These are phyloP conservation scores for Plasmodium chabaudi DNA, from an alignment of 169 alveolate species.

Conservation along the genomic window DNA sequence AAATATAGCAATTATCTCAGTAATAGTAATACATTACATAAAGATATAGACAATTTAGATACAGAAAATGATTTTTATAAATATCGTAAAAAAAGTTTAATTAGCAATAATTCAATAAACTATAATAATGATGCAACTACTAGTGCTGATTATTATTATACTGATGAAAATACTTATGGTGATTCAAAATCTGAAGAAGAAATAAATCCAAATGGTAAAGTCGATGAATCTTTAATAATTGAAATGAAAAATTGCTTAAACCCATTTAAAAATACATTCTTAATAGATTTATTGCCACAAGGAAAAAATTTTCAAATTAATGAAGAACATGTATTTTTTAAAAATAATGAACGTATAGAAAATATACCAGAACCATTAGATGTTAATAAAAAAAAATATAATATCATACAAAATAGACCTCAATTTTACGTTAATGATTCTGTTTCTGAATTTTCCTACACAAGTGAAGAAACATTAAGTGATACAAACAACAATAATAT, in stretches of 20 bases:
- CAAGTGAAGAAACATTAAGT: slow-evolving; percentile 67
- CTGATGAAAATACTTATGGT: neutral
- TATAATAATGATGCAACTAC: slow-evolving; percentile 1
- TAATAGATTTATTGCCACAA: slow-evolving; percentile 73
- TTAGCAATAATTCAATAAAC: neutral
- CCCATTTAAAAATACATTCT: slow-evolving; percentile 69
- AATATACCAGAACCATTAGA: slow-evolving; percentile 74
- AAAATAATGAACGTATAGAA: slow-evolving; percentile 75
- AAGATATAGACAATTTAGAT: neutral
- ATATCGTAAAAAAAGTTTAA: neutral
- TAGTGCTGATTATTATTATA: neutral
- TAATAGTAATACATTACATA: neutral
- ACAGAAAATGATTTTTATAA: slow-evolving; percentile 3
- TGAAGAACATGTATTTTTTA: slow-evolving; percentile 66
- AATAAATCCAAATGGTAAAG: slow-evolving; percentile 13
- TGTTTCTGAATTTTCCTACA: slow-evolving; percentile 64
- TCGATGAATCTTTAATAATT: slow-evolving; percentile 53
- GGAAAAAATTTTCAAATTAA: slow-evolving; percentile 74
- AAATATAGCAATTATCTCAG: too few relatives aligned
- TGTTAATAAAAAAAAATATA: slow-evolving; percentile 70
- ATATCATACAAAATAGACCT: slow-evolving; percentile 69
- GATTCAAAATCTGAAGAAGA: slow-evolving; percentile 14
- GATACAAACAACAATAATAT: slow-evolving; percentile 19
- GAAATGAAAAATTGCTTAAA: slow-evolving; percentile 72
- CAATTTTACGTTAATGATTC: slow-evolving; percentile 56